These are phyloP conservation scores for Dillenia turbinata DNA, from an alignment of 164 flowering plant genomes.

Conservation along the genomic window DNA sequence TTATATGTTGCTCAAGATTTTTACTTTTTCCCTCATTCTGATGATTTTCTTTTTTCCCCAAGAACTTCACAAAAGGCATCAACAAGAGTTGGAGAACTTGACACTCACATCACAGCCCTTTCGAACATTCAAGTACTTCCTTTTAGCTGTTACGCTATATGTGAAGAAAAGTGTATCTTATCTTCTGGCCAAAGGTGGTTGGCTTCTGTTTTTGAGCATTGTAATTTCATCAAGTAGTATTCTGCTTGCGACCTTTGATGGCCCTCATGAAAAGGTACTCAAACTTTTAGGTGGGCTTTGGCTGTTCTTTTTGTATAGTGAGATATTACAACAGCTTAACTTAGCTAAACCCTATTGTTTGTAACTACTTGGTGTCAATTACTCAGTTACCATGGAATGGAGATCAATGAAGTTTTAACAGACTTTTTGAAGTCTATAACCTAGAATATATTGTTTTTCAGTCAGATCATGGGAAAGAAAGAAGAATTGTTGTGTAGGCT, in stretches of 20 bases:
- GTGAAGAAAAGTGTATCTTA: conserved; percentile 41
- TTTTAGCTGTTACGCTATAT: conserved; percentile 47
- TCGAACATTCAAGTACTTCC: conserved; percentile 58
- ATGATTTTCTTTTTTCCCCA: conserved; percentile 18
- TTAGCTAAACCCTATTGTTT: not conserved
- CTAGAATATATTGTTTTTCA: not conserved
- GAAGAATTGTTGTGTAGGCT: too few relatives aligned
- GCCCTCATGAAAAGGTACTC: conserved; percentile 82
- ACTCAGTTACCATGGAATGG: too few relatives aligned
- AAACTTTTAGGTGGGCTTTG: not conserved
- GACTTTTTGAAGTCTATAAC: not conserved
- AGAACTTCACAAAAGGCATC: conserved; percentile 56
- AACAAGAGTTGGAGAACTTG: conserved; percentile 60
- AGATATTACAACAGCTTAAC: not conserved
- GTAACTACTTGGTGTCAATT: not conserved
- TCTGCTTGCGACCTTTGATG: conserved; percentile 53
- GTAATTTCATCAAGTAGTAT: conserved; percentile 27
- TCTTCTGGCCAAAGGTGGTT: conserved; percentile 62
- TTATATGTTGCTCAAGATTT: too few relatives aligned
- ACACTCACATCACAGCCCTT: conserved; percentile 62
- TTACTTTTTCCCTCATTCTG: not conserved
- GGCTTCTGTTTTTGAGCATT: conserved; percentile 47
- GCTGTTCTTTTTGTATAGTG: not conserved
- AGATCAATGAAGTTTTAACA: not conserved
- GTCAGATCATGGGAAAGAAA: too few relatives aligned